phyloP scores from a whole-genome alignment of 768 basidiomycete species.

The Mycena capillaripes region DNA sequence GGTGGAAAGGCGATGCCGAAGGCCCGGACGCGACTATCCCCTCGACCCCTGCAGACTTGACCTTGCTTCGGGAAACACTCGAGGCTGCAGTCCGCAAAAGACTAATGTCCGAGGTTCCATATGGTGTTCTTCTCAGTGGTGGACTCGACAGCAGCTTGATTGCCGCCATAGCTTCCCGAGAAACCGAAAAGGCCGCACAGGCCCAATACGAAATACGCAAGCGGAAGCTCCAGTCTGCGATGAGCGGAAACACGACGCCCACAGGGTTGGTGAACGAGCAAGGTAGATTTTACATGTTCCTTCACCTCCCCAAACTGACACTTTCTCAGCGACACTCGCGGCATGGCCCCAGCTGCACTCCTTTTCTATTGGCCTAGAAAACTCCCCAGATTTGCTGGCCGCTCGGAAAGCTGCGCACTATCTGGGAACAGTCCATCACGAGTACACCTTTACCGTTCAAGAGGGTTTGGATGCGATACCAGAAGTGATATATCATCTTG shows the following conservation, averaged over 20 bases:
- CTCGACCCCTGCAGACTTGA: conserved; percentile 72
- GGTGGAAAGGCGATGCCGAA: conserved; percentile 91
- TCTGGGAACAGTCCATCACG: conserved; percentile 96
- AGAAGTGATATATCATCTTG: conserved; percentile 97
- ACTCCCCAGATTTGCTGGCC: conserved; percentile 95
- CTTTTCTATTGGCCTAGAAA: conserved; percentile 95
- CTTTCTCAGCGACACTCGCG: conserved; percentile 72
- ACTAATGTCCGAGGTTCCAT: conserved; percentile 98
- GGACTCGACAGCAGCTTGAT: conserved; percentile 97
- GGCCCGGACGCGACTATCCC: conserved; percentile 68
- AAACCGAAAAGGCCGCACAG: conserved; percentile 91
- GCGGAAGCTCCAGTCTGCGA: conserved; percentile 65
- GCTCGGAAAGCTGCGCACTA: conserved; percentile 94
- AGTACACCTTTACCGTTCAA: conserved; percentile 98
- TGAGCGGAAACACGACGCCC: conserved; percentile 73
- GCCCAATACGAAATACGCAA: conserved; percentile 83
- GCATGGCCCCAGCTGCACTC: conserved; percentile 98
- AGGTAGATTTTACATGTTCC: conserved; percentile 54
- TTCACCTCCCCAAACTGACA: conserved; percentile 23
- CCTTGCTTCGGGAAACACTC: conserved; percentile 80
- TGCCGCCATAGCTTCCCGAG: conserved; percentile 93
- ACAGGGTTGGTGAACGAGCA: conserved; percentile 63
- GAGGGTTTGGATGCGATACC: conserved; percentile 98
- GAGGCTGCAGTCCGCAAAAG: conserved; percentile 95
- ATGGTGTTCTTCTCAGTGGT: conserved; percentile 95